A percentile compares a stretch with the other conserved stretches of the same genome.
Conservation (phyloP, 2,329 filamentous ascomycete genomes). For the Colletotrichum graminicola region DNA sequence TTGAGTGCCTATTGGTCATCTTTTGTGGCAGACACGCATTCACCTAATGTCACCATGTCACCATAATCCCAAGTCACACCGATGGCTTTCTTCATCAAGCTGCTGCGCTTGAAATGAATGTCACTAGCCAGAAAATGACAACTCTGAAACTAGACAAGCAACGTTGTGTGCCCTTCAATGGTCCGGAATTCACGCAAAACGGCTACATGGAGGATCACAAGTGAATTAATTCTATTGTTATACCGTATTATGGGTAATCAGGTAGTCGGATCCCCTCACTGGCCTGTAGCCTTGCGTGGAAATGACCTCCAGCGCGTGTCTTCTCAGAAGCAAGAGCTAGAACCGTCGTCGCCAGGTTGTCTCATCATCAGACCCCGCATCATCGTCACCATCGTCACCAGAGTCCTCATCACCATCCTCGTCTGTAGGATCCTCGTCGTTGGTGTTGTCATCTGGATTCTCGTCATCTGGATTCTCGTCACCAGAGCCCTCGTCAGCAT, state of each 20-base stretch:
- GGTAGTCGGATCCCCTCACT: neutral
- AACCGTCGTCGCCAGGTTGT: neutral
- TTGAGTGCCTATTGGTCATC: neutral
- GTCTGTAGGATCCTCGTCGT: neutral
- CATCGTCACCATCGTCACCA: neutral
- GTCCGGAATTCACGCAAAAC: too few relatives aligned
- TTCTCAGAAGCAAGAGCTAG: neutral
- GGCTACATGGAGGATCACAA: neutral
- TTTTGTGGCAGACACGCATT: too few relatives aligned
- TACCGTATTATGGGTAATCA: neutral
- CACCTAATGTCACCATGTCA: neutral
- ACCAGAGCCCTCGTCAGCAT: neutral
- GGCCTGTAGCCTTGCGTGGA: neutral
- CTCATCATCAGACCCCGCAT: neutral
- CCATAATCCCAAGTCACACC: neutral
- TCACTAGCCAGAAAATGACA: neutral
- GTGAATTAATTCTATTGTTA: conserved; percentile 4
- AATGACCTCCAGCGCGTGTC: neutral
- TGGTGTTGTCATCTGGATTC: neutral
- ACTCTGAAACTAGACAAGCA: neutral
- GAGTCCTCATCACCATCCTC: conserved; percentile 6
- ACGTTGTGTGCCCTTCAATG: too few relatives aligned
- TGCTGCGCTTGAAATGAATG: too few relatives aligned
- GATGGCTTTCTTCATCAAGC: neutral
- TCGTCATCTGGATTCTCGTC: neutral